Conservation (phyloP, 192 early-diverging fungal species). For the Obelidium mucronatum region DNA sequence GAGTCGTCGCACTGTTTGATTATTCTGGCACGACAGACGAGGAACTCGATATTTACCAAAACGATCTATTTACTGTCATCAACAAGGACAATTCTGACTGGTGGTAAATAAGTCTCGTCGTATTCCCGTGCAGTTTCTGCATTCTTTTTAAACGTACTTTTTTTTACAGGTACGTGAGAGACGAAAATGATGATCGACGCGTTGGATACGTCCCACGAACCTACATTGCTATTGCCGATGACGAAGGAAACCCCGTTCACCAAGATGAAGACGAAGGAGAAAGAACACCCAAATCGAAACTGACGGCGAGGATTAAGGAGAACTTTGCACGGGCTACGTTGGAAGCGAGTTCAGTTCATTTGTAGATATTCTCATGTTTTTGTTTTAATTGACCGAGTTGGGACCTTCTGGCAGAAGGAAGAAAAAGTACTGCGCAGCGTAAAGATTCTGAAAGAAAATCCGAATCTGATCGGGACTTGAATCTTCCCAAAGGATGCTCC, state of each 20-base stretch:
- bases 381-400: too few relatives aligned
- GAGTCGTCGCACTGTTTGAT: conserved; percentile 51
- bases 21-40: conserved; percentile 53
- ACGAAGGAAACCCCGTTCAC: conserved; percentile 14
- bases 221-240: conserved; percentile 45
- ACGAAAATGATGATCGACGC: not conserved
- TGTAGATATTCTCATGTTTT: not conserved
- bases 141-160: not conserved
- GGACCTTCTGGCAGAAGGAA: not conserved
- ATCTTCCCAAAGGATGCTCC: conserved; percentile 23
- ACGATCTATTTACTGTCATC: conserved; percentile 48
- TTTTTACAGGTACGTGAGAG: conserved; percentile 20
- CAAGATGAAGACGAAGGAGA: conserved; percentile 20
- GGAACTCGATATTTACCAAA: conserved; percentile 50
- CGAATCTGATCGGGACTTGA: not conserved
- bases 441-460: not conserved
- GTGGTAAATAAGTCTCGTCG: conserved; percentile 44
- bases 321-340: not conserved
- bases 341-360: conserved; percentile 5
- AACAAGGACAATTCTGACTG: conserved; percentile 57
- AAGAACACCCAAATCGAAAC: not conserved
- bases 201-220: conserved; percentile 54
- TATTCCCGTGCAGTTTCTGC: not conserved
- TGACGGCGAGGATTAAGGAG: conserved; percentile 13
- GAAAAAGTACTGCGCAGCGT: conserved; percentile 11